Evolutionary conservation across 208 protist species (phyloP).

Genomic region (Wallacemonas collosoma): DNA sequence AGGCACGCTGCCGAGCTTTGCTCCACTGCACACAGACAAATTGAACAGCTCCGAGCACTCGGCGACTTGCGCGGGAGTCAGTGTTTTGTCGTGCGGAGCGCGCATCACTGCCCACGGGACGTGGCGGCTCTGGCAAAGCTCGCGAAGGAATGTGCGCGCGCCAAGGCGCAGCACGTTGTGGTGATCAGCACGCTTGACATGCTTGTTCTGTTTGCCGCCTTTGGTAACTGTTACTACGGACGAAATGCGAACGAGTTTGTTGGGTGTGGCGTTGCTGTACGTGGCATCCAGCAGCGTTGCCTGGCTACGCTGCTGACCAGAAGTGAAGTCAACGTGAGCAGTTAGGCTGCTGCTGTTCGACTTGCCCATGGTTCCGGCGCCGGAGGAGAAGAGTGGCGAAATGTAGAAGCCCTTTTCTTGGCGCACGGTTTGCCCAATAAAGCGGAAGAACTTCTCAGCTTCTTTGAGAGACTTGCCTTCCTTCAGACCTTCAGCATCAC

Average conservation of each 20-base stretch:
- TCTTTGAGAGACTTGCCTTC: conserved; percentile 36
- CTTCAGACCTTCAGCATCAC: conserved; percentile 6
- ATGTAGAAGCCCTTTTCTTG: conserved; percentile 85
- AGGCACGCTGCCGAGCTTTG: conserved; percentile 33
- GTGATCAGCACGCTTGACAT: conserved; percentile 51
- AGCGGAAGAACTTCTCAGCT: conserved; percentile 68
- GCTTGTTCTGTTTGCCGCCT: conserved; percentile 22
- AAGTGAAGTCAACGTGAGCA: conserved; percentile 74
- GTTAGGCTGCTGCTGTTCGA: conserved; percentile 76
- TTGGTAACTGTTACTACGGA: conserved; percentile 45
- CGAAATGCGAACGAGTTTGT: conserved; percentile 81
- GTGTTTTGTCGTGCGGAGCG: conserved; percentile 34
- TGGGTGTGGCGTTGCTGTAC: conserved; percentile 88
- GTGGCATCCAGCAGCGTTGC: conserved; percentile 71
- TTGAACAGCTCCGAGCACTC: conserved; percentile 63
- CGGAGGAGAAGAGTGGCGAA: conserved; percentile 74
- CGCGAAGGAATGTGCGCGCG: conserved; percentile 81
- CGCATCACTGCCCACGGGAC: conserved; percentile 89
- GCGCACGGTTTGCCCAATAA: conserved; percentile 78
- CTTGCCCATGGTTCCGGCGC: conserved; percentile 78
- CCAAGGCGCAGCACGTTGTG: conserved; percentile 75
- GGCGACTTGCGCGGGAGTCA: conserved; percentile 58
- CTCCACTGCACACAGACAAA: conserved; percentile 47
- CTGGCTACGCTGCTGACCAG: conserved; percentile 74
- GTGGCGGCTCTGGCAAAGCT: conserved; percentile 73